Base-by-base conservation (phyloP, 768 basidiomycete genomes). In the Austroboletus eburneus region DNA sequence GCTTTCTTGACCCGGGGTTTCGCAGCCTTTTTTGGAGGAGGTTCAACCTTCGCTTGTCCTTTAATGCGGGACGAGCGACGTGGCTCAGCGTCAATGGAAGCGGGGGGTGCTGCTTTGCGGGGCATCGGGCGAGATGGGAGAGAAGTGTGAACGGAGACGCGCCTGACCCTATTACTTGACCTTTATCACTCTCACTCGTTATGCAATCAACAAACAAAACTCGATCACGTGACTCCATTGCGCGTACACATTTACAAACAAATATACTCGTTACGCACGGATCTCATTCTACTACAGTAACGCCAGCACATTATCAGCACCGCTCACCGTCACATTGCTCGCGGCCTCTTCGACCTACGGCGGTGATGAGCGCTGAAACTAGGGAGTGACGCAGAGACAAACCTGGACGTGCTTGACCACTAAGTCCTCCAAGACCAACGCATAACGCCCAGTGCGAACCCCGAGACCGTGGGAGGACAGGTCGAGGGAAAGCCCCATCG, bases 61-160 rank as follows among this genome's bases (percentile, higher is more conserved):
- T 87, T 87, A 69, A 88, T 86, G 57, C 85, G 81, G 25, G 77
- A 68, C 8, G 85, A 87, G 68, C 85, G 85, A 64, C 85, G 84
- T 30, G 85, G 85, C 35, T 74, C 72, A 36, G 69, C 68, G 21
- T 71, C 67, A 42, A 70, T 62, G 20, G 68, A 72, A 2, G 64
- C 49, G 38, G 76, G 55, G 40, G 74, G 67, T 22, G 78, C 78
- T 40, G 83, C 75, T 78, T 86, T 87, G 58, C 85, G 80, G 53
- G 85, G 83, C 85, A 87, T 87, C 44, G 39, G 32, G 40, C 32
- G 33, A 40, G 20, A 32, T 22, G 10, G 46, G 39, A 8, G 12
- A 51, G 41, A 42, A 55, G 34, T 34, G 34, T 51, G 24, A 55
- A 49, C 54, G 46, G 56, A 52, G 61, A 67, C 64, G 64, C 65